Evolutionary conservation across 306 rosid genomes (phyloP).

Genomic region (Arachis stenosperma): DNA sequence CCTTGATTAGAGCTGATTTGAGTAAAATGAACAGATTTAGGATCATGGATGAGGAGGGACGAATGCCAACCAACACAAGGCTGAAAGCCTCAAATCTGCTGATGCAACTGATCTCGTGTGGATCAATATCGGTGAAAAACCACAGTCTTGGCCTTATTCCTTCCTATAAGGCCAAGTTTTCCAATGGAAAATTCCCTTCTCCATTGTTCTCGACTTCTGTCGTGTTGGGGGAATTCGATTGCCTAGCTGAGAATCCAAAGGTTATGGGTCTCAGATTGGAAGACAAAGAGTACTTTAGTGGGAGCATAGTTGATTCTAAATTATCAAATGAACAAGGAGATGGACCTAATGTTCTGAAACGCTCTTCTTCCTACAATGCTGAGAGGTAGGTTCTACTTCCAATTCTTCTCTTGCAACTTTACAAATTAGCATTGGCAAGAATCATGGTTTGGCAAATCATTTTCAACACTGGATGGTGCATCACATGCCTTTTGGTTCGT

Average conservation of each 20-base stretch:
- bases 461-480: slow-evolving; percentile 9
- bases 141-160: slow-evolving; percentile 82
- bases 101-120: slow-evolving; percentile 91
- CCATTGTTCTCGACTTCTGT: slow-evolving; percentile 71
- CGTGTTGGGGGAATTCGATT: slow-evolving; percentile 73
- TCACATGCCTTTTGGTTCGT: slow-evolving; percentile 28
- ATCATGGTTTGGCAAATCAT: slow-evolving; percentile 12
- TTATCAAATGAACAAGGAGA: slow-evolving; percentile 54
- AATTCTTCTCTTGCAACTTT: slow-evolving; percentile 29
- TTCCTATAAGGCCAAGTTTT: slow-evolving; percentile 68
- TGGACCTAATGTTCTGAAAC: slow-evolving; percentile 58
- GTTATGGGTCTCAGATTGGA: slow-evolving; percentile 68
- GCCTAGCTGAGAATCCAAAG: slow-evolving; percentile 70
- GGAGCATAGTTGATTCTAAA: slow-evolving; percentile 80
- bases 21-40: slow-evolving; percentile 82
- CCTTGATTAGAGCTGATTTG: slow-evolving; percentile 85
- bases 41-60: slow-evolving; percentile 67
- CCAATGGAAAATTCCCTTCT: slow-evolving; percentile 71
- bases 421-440: slow-evolving; percentile 21
- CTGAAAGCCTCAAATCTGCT: slow-evolving; percentile 70
- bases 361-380: slow-evolving; percentile 83
- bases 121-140: slow-evolving; percentile 86
- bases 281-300: slow-evolving; percentile 85
- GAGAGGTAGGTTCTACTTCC: slow-evolving; percentile 67
- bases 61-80: slow-evolving; percentile 66